Percentiles rank a stretch among this genome's conserved stretches.
phyloP scores from a whole-genome alignment of 148 eudicot genomes.

The Mesembryanthemum crystallinum region DNA sequence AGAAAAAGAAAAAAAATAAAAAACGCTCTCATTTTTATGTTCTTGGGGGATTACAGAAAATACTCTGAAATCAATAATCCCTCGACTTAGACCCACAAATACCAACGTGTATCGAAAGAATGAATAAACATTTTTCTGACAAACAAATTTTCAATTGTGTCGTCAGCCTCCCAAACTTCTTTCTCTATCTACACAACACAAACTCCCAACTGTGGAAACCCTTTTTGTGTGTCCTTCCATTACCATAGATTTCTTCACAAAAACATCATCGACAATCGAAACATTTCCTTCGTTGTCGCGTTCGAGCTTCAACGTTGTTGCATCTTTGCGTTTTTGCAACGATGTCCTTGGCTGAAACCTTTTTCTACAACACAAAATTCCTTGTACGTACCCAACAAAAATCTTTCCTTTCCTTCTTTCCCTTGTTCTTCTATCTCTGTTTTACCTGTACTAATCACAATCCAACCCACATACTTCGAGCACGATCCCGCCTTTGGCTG shows the following conservation, averaged over 20 bases:
- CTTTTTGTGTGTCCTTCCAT: background rate
- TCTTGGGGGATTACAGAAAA: slow-evolving; percentile 43
- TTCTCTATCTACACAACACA: slow-evolving; percentile 41
- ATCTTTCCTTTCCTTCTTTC: background rate
- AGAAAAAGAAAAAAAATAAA: background rate
- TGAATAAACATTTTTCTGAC: slow-evolving; percentile 39
- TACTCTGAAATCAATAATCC: slow-evolving; percentile 26
- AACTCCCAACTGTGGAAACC: slow-evolving; percentile 16
- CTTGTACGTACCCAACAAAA: slow-evolving; percentile 21
- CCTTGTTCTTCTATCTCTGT: background rate
- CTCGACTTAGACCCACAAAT: slow-evolving; percentile 31
- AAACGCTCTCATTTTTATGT: slow-evolving; percentile 28
- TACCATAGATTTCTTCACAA: slow-evolving; percentile 5
- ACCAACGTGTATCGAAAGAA: slow-evolving; percentile 48
- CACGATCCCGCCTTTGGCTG: slow-evolving; percentile 59
- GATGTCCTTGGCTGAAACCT: background rate
- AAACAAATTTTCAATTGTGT: slow-evolving; percentile 18
- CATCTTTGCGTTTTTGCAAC: slow-evolving; percentile 14
- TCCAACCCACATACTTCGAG: slow-evolving; percentile 94
- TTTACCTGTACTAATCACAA: slow-evolving; percentile 48
- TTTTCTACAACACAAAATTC: slow-evolving; percentile 30
- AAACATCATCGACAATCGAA: background rate
- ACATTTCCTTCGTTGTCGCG: background rate
- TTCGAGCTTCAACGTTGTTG: background rate
- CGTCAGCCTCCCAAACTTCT: slow-evolving; percentile 16